Conservation (phyloP, 306 rosid genomes). For the Albizia julibrissin region DNA sequence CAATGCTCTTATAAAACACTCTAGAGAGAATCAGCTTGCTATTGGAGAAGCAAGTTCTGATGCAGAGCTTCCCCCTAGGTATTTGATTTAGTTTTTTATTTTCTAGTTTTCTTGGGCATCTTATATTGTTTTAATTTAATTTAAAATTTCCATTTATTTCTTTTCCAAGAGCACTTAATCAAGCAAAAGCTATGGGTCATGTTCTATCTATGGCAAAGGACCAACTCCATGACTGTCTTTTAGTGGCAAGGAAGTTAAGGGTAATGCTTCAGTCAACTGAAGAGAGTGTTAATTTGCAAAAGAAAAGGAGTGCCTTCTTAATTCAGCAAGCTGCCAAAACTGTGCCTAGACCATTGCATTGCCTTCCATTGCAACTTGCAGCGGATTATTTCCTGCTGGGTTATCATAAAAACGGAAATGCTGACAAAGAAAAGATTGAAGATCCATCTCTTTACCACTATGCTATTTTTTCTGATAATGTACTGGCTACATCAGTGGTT, state of each 20-base stretch:
- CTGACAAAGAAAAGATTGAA: constrained; percentile 62
- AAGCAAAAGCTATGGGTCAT: constrained; percentile 93
- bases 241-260: constrained; percentile 77
- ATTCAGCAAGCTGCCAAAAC: constrained; percentile 94
- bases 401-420: constrained; percentile 53
- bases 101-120: constrained; percentile 30
- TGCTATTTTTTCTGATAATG: constrained; percentile 97
- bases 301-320: constrained; percentile 85
- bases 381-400: constrained; percentile 78
- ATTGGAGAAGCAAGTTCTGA: constrained; percentile 83
- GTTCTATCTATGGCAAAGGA: constrained; percentile 86
- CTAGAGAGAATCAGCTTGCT: constrained; percentile 64
- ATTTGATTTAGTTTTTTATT: constrained; percentile 33
- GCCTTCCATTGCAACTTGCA: constrained; percentile 87
- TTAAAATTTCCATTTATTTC: constrained; percentile 36
- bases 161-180: constrained; percentile 74
- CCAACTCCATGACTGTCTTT: constrained; percentile 73
- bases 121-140: constrained; percentile 38
- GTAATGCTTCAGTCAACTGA: constrained; percentile 91
- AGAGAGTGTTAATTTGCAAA: constrained; percentile 63
- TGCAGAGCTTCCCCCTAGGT: constrained; percentile 88
- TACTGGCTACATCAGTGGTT: constrained; percentile 90
- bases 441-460: constrained; percentile 86
- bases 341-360: constrained; percentile 84
- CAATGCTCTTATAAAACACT: constrained; percentile 64